Evolutionary conservation across 371 early-diverging fungal genomes (phyloP), one percentile per base, ranked within the genome.

Genomic region (Zychaea mexicana): DNA sequence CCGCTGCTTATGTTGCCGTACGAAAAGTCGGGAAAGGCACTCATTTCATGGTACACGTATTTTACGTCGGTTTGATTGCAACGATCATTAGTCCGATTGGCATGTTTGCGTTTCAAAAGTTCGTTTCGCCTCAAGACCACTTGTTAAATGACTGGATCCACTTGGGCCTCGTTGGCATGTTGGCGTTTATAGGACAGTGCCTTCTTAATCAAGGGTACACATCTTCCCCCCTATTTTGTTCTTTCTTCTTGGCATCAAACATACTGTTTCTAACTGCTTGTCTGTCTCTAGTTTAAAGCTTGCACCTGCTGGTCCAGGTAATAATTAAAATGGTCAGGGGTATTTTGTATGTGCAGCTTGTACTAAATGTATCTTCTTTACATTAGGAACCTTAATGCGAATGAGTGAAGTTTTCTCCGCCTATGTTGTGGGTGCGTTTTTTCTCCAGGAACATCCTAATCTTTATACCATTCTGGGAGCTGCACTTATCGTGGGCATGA

Each of bases 321-420:
- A 63, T 39, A 8, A 0, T 36, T 24, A 53, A 24, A 4, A 38
- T 39, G 5, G 30, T 47, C n/a, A 30, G n/a, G n/a, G 42, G 28
- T 3, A 52, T 21, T 13, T 49, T 7, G n/a, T 30, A 28, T 55
- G 46, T 22, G 36, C 10, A 33, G 8, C n/a, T 54, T n/a, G 10
- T 31, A 17, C 21, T 60, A 1, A 42, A 53, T 9, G 6, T 55
- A 30, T 49, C 24, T 42, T 45, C 28, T 15, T 22, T 52, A 19
- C 21, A 39, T 53, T 72, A 66, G 79, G 77, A 17, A 89, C 90
- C 1, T 58, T 94, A 68, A 90, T 93, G 88, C 86, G 94, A 56
- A 92, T 91, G 77, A 76, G 88, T 55, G 94, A 94, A 67, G 87
- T 94, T 21, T 88, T 93, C 2, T 90, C 92, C 72, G 92, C 92